A percentile compares a stretch with the other conserved stretches of the same genome.
Conservation (phyloP, 257 asterid genomes). For the Coffea canephora region DNA sequence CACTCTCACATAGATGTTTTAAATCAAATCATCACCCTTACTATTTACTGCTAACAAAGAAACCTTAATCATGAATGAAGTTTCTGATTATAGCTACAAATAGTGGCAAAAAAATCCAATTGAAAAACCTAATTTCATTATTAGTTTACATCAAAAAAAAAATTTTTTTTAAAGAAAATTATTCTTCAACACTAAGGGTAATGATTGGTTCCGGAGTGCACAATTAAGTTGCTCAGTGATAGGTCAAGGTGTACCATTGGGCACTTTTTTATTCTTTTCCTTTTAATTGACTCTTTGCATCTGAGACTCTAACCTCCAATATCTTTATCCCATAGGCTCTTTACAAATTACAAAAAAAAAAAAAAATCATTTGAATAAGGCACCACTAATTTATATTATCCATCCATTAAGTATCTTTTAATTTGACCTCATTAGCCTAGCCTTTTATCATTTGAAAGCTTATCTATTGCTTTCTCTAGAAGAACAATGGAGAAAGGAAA, state of each 20-base stretch:
- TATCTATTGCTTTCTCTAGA: background rate
- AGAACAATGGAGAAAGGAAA: no score
- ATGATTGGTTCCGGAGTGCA: constrained; percentile 8
- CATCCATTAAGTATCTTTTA: background rate
- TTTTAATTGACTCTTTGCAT: background rate
- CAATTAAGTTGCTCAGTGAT: background rate
- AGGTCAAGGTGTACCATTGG: constrained; percentile 20
- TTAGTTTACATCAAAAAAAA: no score
- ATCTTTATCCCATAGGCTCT: background rate
- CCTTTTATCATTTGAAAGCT: background rate
- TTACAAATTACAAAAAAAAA: background rate
- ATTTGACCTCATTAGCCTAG: constrained; percentile 1
- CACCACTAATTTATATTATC: constrained; percentile 20
- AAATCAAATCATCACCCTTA: background rate
- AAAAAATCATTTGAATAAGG: background rate
- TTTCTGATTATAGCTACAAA: no score
- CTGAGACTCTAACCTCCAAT: background rate
- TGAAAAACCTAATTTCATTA: no score
- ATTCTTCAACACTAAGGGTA: background rate
- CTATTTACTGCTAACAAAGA: background rate
- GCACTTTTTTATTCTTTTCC: background rate
- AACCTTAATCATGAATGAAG: no score
- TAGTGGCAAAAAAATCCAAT: no score
- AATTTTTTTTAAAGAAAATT: background rate
- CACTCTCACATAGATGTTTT: background rate